phyloP scores from a whole-genome alignment of 495 filamentous ascomycete species.

The Hypoxylon fragiforme region DNA sequence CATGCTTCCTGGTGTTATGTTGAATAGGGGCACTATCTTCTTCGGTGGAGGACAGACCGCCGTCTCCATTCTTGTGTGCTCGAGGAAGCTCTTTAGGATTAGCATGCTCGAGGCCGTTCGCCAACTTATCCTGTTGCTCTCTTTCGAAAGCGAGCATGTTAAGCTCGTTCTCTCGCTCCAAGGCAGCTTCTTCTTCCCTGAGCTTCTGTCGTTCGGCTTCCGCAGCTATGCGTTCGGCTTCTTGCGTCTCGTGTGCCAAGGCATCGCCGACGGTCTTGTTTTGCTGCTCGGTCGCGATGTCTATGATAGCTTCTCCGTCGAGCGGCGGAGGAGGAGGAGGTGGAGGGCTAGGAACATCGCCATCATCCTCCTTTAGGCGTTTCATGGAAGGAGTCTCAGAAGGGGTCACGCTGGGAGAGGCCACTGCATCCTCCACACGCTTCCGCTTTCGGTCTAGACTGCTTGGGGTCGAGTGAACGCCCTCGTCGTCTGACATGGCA shows the following conservation, averaged over 20 bases:
- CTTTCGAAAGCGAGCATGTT: conserved; percentile 39
- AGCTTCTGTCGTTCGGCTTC: conserved; percentile 41
- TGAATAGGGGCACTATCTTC: conserved; percentile 13
- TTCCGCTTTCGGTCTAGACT: conserved; percentile 64
- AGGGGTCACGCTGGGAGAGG: conserved; percentile 38
- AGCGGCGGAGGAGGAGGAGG: conserved; percentile 50
- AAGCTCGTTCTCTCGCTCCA: conserved; percentile 40
- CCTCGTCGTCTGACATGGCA: conserved; percentile 62
- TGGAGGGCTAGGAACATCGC: conserved; percentile 34
- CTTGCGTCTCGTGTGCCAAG: conserved; percentile 44
- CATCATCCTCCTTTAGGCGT: conserved; percentile 53
- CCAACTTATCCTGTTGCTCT: conserved; percentile 31
- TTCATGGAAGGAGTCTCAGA: conserved; percentile 53
- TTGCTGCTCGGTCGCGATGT: conserved; percentile 41
- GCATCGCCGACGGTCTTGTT: conserved; percentile 46
- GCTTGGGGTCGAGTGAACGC: conserved; percentile 39
- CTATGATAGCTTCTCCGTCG: conserved; percentile 34
- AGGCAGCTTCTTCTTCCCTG: conserved; percentile 35
- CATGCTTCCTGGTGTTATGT: conserved; percentile 30
- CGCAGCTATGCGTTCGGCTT: conserved; percentile 46
- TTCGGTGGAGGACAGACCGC: conserved; percentile 2
- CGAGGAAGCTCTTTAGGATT: conserved; percentile 1
- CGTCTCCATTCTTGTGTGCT: conserved; percentile 1
- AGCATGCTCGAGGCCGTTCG: conserved; percentile 14
- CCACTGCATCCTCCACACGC: conserved; percentile 49